These are phyloP conservation scores for Corniculantispora saksenae DNA, from an alignment of 2,329 filamentous ascomycete genomes.

Conservation along the genomic window DNA sequence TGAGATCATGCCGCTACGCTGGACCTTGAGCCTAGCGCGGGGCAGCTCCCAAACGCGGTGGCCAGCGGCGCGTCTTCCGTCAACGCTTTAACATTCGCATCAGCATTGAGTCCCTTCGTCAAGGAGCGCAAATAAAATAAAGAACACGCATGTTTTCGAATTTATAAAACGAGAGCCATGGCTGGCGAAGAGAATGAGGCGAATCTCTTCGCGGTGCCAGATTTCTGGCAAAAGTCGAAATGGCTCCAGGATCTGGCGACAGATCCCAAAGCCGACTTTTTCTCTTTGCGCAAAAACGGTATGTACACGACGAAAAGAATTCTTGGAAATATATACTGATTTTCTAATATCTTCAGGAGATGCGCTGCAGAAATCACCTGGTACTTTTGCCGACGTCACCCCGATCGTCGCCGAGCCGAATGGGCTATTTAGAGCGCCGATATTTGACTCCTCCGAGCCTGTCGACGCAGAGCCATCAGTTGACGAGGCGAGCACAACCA, in stretches of 20 bases:
- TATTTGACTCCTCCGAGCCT: neutral
- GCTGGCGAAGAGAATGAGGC: conserved; percentile 44
- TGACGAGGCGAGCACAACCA: conserved; percentile 17
- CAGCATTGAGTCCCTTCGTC: neutral
- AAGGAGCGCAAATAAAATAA: neutral
- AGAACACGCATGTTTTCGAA: neutral
- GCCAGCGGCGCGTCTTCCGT: neutral
- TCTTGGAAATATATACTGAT: neutral
- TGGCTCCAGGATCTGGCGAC: conserved; percentile 41
- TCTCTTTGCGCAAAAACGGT: conserved; percentile 42
- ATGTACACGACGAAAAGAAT: neutral
- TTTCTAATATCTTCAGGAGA: neutral
- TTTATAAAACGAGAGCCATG: conserved; percentile 28
- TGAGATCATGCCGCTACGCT: neutral
- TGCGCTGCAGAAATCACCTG: neutral
- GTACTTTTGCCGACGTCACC: neutral
- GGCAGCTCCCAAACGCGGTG: conserved; percentile 2
- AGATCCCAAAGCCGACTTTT: conserved; percentile 39
- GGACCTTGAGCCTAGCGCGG: neutral
- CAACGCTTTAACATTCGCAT: neutral
- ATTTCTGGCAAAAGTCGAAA: conserved; percentile 59
- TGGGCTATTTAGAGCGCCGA: conserved; percentile 47
- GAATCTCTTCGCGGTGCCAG: conserved; percentile 63
- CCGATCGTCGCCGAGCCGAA: conserved; percentile 22
- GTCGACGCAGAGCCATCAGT: conserved; percentile 14